phyloP scores from a whole-genome alignment of 2,329 filamentous ascomycete species.

The Stachybotrys chlorohalonatus region DNA sequence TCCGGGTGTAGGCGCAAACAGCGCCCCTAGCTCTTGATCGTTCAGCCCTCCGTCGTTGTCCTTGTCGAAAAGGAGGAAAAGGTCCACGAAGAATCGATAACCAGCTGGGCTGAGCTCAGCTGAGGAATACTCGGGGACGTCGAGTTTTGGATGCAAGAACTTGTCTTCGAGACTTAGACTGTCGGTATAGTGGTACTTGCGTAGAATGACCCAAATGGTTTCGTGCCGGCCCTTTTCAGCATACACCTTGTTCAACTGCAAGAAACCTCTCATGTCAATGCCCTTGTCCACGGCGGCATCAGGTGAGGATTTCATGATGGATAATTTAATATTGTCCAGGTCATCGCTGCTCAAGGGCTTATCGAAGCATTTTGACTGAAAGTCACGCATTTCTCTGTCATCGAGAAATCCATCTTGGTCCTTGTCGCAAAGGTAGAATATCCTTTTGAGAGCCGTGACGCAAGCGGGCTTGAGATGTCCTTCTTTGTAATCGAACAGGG shows the following conservation, averaged over 20 bases:
- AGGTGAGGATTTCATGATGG: slow-evolving; percentile 62
- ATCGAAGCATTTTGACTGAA: slow-evolving; percentile 87
- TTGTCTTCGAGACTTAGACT: slow-evolving; percentile 84
- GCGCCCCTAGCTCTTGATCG: slow-evolving; percentile 69
- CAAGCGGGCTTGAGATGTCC: slow-evolving; percentile 79
- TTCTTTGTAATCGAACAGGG: slow-evolving; percentile 95
- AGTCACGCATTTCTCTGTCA: slow-evolving; percentile 82
- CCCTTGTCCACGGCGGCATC: slow-evolving; percentile 57
- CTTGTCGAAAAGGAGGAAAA: slow-evolving; percentile 92
- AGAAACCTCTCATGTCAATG: slow-evolving; percentile 74
- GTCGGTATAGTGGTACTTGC: slow-evolving; percentile 94
- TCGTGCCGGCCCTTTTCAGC: slow-evolving; percentile 96
- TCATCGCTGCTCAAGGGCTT: slow-evolving; percentile 76
- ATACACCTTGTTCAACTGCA: slow-evolving; percentile 90
- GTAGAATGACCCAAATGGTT: slow-evolving; percentile 94
- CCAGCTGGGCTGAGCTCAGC: slow-evolving; percentile 89
- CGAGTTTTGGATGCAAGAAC: slow-evolving; percentile 88
- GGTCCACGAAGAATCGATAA: slow-evolving; percentile 94
- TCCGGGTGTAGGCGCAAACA: slow-evolving; percentile 91
- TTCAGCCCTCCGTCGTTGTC: slow-evolving; percentile 95
- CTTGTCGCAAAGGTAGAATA: slow-evolving; percentile 94
- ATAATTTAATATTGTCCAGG: slow-evolving; percentile 81
- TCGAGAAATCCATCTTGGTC: slow-evolving; percentile 91
- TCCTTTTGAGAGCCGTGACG: slow-evolving; percentile 73
- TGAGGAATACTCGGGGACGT: slow-evolving; percentile 85